phyloP scores from a whole-genome alignment of 1,284 basidiomycete genomes.

The Inonotus obliquus region DNA sequence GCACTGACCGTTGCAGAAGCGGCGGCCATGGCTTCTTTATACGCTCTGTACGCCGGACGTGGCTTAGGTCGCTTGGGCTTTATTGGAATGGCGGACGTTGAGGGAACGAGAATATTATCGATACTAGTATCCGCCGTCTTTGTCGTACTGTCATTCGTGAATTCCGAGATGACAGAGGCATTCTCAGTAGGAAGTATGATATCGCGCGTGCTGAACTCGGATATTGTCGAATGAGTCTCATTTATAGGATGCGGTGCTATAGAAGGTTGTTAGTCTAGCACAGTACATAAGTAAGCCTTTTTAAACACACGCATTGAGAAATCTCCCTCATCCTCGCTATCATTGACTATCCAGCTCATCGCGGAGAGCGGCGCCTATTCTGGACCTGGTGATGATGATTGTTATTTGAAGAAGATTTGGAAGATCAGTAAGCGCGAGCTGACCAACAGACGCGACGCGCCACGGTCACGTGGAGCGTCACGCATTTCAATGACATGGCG shows the following conservation, averaged over 20 bases:
- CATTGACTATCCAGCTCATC: conserved; percentile 13
- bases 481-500: background rate
- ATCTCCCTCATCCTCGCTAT: conserved; percentile 16
- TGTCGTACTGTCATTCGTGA: background rate
- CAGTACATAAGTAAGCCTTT: background rate
- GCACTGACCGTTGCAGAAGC: background rate
- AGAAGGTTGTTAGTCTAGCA: background rate
- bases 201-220: conserved; percentile 3
- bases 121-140: background rate
- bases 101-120: conserved; percentile 1
- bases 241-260: background rate
- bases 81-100: background rate
- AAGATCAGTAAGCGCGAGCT: background rate
- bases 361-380: background rate
- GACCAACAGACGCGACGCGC: background rate
- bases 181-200: background rate
- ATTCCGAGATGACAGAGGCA: conserved; percentile 5
- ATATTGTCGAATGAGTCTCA: conserved; percentile 4
- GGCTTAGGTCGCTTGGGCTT: conserved; percentile 12
- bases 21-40: background rate
- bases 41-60: conserved; percentile 14
- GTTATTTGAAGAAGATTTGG: background rate
- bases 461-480: conserved; percentile 9
- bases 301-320: background rate
- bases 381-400: background rate